Evolutionary conservation across 2,329 filamentous ascomycete species (phyloP).

Genomic region (Diplocarpon rosae): DNA sequence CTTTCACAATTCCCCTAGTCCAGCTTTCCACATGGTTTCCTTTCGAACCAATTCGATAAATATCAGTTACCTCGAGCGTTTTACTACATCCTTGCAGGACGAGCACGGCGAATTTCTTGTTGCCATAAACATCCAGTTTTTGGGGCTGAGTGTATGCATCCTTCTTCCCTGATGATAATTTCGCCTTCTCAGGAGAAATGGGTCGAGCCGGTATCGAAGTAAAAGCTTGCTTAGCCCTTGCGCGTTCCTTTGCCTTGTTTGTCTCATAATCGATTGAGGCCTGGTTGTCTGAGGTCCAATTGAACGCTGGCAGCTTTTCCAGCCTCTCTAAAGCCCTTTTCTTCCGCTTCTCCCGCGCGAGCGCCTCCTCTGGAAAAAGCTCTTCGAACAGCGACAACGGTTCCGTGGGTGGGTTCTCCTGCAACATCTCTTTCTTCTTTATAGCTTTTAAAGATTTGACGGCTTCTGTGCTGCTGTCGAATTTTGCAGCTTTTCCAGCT

Average conservation of each 20-base stretch:
- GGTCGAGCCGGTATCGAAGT: conserved; percentile 1
- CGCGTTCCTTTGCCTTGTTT: background rate
- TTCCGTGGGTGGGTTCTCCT: background rate
- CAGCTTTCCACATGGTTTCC: conserved; percentile 57
- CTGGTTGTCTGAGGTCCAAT: conserved; percentile 12
- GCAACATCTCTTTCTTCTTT: background rate
- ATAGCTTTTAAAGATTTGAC: background rate
- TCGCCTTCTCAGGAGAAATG: background rate
- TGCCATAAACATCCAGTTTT: background rate
- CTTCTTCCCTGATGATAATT: background rate
- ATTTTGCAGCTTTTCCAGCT: too few relatives aligned
- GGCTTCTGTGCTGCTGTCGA: background rate
- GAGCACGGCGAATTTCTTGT: conserved; percentile 29
- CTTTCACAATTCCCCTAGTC: conserved; percentile 50
- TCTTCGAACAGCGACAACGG: conserved; percentile 32
- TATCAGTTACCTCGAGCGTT: conserved; percentile 55
- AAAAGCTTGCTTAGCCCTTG: background rate
- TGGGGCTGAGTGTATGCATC: background rate
- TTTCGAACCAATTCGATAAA: conserved; percentile 53
- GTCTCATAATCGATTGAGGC: background rate
- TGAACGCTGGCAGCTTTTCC: conserved; percentile 24
- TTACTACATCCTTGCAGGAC: conserved; percentile 47
- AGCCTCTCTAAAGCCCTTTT: conserved; percentile 10
- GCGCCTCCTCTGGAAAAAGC: conserved; percentile 43
- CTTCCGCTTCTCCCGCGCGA: conserved; percentile 5